phyloP scores from a whole-genome alignment of 805 yeast genomes.

The Metschnikowia reukaufii region DNA sequence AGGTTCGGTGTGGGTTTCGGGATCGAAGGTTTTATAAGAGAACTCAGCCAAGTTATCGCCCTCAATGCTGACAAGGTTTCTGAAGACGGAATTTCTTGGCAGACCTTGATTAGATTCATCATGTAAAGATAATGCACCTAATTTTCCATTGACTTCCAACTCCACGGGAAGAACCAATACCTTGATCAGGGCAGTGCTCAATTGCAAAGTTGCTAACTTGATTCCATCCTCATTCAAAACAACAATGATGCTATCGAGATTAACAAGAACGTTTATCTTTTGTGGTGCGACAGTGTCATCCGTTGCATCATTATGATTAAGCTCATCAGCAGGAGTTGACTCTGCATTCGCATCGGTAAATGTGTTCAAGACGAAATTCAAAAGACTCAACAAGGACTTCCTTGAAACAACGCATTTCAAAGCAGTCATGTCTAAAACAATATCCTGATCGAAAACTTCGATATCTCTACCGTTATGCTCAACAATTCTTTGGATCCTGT shows the following conservation, averaged over 20 bases:
- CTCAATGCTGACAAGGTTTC: slow-evolving; percentile 74
- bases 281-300: slow-evolving; percentile 64
- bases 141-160: slow-evolving; percentile 64
- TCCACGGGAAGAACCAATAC: slow-evolving; percentile 73
- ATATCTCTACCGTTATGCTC: slow-evolving; percentile 51
- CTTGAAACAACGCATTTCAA: slow-evolving; percentile 74
- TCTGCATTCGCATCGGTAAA: slow-evolving; percentile 80
- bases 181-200: slow-evolving; percentile 70
- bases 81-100: slow-evolving; percentile 54
- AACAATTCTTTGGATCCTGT: slow-evolving; percentile 59
- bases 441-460: slow-evolving; percentile 75
- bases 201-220: slow-evolving; percentile 72
- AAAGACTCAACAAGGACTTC: slow-evolving; percentile 69
- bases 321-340: slow-evolving; percentile 60
- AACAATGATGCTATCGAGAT: slow-evolving; percentile 69
- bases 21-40: slow-evolving; percentile 76
- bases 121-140: slow-evolving; percentile 76
- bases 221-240: slow-evolving; percentile 81
- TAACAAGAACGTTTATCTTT: slow-evolving; percentile 66
- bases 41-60: slow-evolving; percentile 81
- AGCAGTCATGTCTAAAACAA: slow-evolving; percentile 73
- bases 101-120: slow-evolving; percentile 74
- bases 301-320: slow-evolving; percentile 64
- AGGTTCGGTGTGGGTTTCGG: slow-evolving; percentile 43
- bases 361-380: slow-evolving; percentile 81